Conservation (phyloP, 2,329 filamentous ascomycete species). For the Colletotrichum aenigma region DNA sequence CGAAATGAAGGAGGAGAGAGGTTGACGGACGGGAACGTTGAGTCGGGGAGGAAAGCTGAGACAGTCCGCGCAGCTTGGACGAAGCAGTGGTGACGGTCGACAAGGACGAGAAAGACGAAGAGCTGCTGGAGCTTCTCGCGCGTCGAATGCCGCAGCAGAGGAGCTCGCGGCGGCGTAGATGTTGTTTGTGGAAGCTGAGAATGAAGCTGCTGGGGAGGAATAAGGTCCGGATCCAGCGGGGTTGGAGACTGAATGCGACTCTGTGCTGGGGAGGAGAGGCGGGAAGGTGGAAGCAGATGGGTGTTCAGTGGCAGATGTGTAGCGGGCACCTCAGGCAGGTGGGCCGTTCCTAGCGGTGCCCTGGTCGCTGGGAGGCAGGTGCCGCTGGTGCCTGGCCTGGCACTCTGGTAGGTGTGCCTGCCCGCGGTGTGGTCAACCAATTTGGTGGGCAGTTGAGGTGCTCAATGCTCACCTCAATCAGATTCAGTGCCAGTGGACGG, state of each 20-base stretch:
- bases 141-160: neutral
- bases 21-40: neutral
- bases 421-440: neutral
- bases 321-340: neutral
- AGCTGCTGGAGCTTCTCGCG: neutral
- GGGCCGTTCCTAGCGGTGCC: neutral
- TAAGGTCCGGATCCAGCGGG: slow-evolving; percentile 10
- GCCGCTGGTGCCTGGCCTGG: neutral
- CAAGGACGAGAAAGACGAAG: neutral
- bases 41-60: neutral
- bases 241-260: slow-evolving; percentile 7
- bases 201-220: neutral
- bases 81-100: neutral
- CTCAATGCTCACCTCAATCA: neutral
- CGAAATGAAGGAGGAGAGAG: neutral
- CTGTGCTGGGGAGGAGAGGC: neutral
- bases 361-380: neutral
- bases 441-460: neutral
- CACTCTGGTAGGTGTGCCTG: neutral
- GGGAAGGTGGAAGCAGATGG: neutral
- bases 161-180: neutral
- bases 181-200: neutral
- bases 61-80: neutral
- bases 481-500: neutral
- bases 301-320: neutral